phyloP scores from a whole-genome alignment of 495 filamentous ascomycete genomes.

The Penicilliopsis zonata region DNA sequence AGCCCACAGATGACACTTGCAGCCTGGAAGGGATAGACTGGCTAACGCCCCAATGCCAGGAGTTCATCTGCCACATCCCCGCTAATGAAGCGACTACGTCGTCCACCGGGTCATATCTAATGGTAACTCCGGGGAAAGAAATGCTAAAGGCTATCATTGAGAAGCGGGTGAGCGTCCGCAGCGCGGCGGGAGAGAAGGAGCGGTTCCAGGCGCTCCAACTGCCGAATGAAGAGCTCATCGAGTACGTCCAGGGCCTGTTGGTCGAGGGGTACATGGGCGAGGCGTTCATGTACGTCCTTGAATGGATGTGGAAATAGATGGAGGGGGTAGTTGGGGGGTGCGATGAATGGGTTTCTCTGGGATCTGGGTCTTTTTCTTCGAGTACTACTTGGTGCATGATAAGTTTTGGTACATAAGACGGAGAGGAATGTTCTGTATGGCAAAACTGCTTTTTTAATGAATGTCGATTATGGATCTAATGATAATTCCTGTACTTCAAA shows the following conservation, averaged over 20 bases:
- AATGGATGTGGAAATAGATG: conserved; percentile 23
- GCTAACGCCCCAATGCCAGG: conserved; percentile 14
- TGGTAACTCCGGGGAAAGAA: conserved; percentile 17
- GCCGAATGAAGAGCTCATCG: conserved; percentile 15
- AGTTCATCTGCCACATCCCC: conserved; percentile 11
- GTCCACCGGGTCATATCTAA: conserved; percentile 10
- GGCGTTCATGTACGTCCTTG: conserved; percentile 22
- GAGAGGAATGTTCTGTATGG: too few species aligned
- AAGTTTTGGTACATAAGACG: too few species aligned
- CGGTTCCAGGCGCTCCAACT: conserved; percentile 8
- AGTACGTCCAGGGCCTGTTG: conserved; percentile 20
- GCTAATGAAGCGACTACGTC: conserved; percentile 3
- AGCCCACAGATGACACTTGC: background rate
- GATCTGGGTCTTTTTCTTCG: too few species aligned
- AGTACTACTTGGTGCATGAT: too few species aligned
- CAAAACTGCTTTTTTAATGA: too few species aligned
- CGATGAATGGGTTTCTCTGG: too few species aligned
- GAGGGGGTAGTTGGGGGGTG: too few species aligned
- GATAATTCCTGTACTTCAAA: too few species aligned
- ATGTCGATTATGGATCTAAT: too few species aligned
- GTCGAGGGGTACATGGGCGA: conserved; percentile 14
- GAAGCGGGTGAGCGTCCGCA: conserved; percentile 12
- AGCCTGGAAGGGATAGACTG: conserved; percentile 5
- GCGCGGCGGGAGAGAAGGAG: conserved; percentile 11
- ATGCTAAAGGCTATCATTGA: conserved; percentile 16